Base-by-base conservation (phyloP, 129 eudicot genomes). In the Glebionis coronaria region DNA sequence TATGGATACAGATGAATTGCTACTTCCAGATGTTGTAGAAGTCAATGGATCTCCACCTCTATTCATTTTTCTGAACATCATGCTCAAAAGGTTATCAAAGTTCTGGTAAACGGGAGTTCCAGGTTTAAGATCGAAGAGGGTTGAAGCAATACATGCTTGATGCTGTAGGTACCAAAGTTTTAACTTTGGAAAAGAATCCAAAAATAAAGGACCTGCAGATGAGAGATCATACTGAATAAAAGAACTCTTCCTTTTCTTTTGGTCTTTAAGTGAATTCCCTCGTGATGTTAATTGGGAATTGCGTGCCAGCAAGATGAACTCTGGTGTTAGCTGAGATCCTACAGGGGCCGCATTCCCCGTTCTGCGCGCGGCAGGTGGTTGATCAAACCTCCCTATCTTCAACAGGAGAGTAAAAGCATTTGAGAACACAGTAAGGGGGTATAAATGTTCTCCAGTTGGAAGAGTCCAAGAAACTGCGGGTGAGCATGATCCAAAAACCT, bases 381-480 rank as follows among this genome's bases (percentile, higher is more conserved):
- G 97, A 66, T 93, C 87, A 69, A 89, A 89, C 70, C 90, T 84
- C 99, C 99, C 89, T 61, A 93, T 77, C 70, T 86, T 93, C 56
- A 93, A 63, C 4, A 93, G 84, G 74, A 93, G 93, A 63, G 85
- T 93, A 68, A 93, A 88, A 27, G 93, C 99, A 67, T 84, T 89
- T 38, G 99, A 93, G 76, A 93, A 93, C 21, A 93, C 86, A 54
- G 83, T 84, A 78, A 79, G 95, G 12, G 97, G 78, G 25, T 87
- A 78, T 49, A 93, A 70, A 72, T 81, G 89, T 62, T 84, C 97
- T 63, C 90, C 95, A 1, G 82, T 78, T 61, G 75, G 49, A 51
- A 86, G 88, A 64, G 83, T 79, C 95, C 99, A 89, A 3, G 90
- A 76, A 25, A 84, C 77, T 51, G 70, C 81, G 0, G 90, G 90